Conservation (phyloP, 176 grass and related monocot genomes). For the Juncus effusus region DNA sequence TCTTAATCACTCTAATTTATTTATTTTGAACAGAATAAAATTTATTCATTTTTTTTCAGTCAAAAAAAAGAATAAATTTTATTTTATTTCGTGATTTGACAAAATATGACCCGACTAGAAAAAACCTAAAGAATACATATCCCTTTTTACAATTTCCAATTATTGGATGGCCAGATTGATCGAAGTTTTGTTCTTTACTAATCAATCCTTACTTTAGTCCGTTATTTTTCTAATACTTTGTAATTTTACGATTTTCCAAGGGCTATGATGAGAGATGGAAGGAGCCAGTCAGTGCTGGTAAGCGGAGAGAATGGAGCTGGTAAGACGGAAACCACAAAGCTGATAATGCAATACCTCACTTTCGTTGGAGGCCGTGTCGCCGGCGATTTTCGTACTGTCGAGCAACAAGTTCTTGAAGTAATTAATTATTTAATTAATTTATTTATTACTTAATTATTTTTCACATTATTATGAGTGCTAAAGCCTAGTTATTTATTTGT, state of each 20-base stretch:
- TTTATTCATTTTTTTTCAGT: no score
- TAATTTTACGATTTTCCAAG: constrained; percentile 35
- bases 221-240: no score
- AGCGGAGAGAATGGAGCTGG: constrained; percentile 85
- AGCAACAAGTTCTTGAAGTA: constrained; percentile 91
- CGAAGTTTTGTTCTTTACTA: not conserved
- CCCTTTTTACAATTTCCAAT: no score
- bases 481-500: not conserved
- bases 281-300: constrained; percentile 74
- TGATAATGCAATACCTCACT: constrained; percentile 80
- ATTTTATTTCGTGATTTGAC: no score
- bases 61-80: no score
- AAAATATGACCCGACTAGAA: no score
- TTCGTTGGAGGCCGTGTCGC: constrained; percentile 66
- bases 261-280: constrained; percentile 51
- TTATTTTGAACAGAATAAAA: no score
- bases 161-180: no score
- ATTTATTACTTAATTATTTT: constrained; percentile 5
- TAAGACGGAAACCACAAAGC: constrained; percentile 85
- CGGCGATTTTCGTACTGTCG: constrained; percentile 63
- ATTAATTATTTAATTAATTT: constrained; percentile 26
- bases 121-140: no score
- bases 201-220: not conserved
- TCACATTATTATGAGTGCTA: no score
- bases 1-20: no score